Conservation (phyloP, 1,284 basidiomycete species). For the Rhizoctonia solani region DNA sequence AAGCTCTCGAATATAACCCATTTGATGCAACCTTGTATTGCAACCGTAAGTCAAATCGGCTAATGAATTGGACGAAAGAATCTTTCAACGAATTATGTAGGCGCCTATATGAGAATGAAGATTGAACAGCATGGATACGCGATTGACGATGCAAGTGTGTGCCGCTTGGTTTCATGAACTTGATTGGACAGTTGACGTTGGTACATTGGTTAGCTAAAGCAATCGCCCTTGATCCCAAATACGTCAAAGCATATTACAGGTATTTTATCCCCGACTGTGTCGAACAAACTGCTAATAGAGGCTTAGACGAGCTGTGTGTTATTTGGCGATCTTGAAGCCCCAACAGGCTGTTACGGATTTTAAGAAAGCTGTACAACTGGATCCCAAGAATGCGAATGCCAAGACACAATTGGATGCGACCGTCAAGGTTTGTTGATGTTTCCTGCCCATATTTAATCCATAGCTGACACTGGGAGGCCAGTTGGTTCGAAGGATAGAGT, state of each 20-base stretch:
- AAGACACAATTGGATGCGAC: slow-evolving; percentile 84
- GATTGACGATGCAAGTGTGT: slow-evolving; percentile 73
- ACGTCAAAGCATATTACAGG: slow-evolving; percentile 91
- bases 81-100: slow-evolving; percentile 25
- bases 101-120: slow-evolving; percentile 74
- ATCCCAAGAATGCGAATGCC: slow-evolving; percentile 85
- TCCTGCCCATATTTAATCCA: slow-evolving; percentile 1
- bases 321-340: slow-evolving; percentile 86
- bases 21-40: slow-evolving; percentile 76
- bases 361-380: slow-evolving; percentile 82
- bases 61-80: too few relatives aligned
- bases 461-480: not conserved
- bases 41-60: slow-evolving; percentile 53
- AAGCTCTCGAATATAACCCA: slow-evolving; percentile 80
- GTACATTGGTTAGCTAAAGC: slow-evolving; percentile 65
- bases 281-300: not conserved
- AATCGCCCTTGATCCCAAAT: slow-evolving; percentile 85
- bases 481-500: slow-evolving; percentile 65
- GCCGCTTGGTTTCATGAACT: not conserved
- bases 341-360: slow-evolving; percentile 85
- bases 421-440: slow-evolving; percentile 59
- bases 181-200: slow-evolving; percentile 29
- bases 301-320: slow-evolving; percentile 84
- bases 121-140: slow-evolving; percentile 79
- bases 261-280: slow-evolving; percentile 44